Conservation (phyloP, 768 basidiomycete species). For the Russula sp. region DNA sequence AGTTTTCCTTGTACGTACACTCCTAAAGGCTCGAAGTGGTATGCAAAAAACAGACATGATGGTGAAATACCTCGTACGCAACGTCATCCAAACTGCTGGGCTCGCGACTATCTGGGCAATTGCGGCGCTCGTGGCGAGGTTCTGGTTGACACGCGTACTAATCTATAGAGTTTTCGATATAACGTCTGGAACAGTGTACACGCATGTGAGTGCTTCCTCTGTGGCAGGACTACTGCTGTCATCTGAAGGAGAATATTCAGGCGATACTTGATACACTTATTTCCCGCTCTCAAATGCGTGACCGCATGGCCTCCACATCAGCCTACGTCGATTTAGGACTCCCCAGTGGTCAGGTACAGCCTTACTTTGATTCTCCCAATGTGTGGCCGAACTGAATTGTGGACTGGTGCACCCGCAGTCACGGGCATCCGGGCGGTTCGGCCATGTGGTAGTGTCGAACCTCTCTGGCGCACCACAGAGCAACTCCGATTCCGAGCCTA, state of each 20-base stretch:
- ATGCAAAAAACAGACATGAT: not conserved
- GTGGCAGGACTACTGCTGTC: no score
- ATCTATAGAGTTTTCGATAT: constrained; percentile 6
- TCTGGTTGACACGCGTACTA: not conserved
- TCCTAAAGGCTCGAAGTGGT: constrained; percentile 10
- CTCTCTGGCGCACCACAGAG: no score
- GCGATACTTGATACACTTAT: constrained; percentile 4
- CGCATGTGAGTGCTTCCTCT: not conserved
- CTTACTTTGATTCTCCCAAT: no score
- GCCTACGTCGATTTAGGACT: not conserved
- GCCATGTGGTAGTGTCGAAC: no score
- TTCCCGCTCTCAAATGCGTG: not conserved
- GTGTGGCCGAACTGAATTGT: no score
- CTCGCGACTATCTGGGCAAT: constrained; percentile 7
- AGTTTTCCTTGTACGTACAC: constrained; percentile 3
- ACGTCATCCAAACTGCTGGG: constrained; percentile 8
- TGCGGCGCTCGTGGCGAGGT: not conserved
- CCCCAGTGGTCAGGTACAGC: no score
- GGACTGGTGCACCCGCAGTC: no score
- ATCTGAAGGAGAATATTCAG: not conserved
- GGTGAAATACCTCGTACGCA: not conserved
- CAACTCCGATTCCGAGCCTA: no score
- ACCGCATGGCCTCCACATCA: not conserved
- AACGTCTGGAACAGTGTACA: constrained; percentile 9
- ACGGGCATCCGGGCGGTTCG: no score